Evolutionary conservation across 1,139 yeast genomes (phyloP), one percentile per base, ranked within the genome.

Genomic region (Pneumocystis canis): DNA sequence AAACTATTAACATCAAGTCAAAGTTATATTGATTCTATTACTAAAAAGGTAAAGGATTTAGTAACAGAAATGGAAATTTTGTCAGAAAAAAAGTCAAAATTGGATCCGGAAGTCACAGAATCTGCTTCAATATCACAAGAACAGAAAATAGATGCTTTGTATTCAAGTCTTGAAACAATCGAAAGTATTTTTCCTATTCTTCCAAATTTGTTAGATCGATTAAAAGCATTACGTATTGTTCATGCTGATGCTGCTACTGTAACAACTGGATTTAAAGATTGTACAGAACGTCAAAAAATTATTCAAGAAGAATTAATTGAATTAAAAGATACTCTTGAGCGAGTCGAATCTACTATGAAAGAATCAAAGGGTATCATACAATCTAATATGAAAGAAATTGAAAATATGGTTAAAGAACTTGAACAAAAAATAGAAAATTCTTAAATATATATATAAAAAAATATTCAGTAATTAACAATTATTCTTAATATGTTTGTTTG

Each of bases 191-290:
- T 30, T 9, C 30, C 41, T 2, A 57, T 57, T 57, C 41, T 57
- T 11, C 59, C 59, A 57, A 35, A 57, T 30, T 25, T 57, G 11
- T 57, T 57, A 20, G 59, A 57, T 25, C 11, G 59, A 57, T 57
- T 57, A 39, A 57, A 39, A 39, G 41, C 41, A 20, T 30, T 57
- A 25, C 40, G 41, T 35, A 39, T 25, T 7, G 30, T 57, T 57
- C 59, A 57, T 11, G 59, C 40, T 9, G 59, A 57, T 35, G 40
- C 59, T 20, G 59, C 59, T 11, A 28, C 40, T 39, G 59, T 57
- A 39, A 39, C 41, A 20, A 39, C 30, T 30, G 59, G 59, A 5
- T 30, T 57, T 9, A 35, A 39, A 14, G 41, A 35, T 30, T 35
- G 40, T 11, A 39, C 40, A 9, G 30, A 35, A 11, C 30, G 41